Evolutionary conservation across 495 filamentous ascomycete species (phyloP).

Genomic region (Diplogelasinospora grovesii): DNA sequence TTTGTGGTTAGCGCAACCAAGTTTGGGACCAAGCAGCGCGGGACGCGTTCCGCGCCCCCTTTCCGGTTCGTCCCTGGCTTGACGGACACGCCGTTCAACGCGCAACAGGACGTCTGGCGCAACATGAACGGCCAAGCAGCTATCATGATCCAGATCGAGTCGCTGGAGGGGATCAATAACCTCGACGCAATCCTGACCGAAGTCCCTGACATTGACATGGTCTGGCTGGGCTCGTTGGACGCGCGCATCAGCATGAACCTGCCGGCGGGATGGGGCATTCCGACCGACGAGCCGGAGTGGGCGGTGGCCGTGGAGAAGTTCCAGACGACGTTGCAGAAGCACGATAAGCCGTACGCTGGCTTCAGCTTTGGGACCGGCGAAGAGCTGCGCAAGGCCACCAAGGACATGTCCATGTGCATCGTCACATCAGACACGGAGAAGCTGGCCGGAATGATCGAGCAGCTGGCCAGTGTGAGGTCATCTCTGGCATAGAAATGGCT

Average conservation of each 20-base stretch:
- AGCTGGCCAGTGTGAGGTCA: constrained; percentile 14
- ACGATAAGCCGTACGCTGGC: constrained; percentile 30
- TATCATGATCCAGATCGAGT: constrained; percentile 45
- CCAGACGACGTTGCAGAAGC: constrained; percentile 30
- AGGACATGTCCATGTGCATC: constrained; percentile 21
- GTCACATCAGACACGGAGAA: constrained; percentile 19
- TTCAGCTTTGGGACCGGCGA: constrained; percentile 21
- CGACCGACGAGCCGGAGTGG: constrained; percentile 35
- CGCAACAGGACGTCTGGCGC: constrained; percentile 22
- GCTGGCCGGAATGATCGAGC: constrained; percentile 12
- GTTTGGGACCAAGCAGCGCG: constrained; percentile 24
- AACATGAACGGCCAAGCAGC: constrained; percentile 39
- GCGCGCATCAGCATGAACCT: constrained; percentile 35
- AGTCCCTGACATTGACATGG: constrained; percentile 36
- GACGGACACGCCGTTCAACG: constrained; percentile 22
- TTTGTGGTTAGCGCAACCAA: constrained; percentile 37
- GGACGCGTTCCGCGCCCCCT: constrained; percentile 39
- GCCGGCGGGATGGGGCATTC: constrained; percentile 15
- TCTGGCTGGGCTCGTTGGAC: constrained; percentile 41
- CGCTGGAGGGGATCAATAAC: constrained; percentile 47
- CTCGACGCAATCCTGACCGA: constrained; percentile 45
- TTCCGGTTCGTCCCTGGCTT: constrained; percentile 31
- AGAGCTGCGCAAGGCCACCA: constrained; percentile 11
- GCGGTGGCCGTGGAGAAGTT: constrained; percentile 27
- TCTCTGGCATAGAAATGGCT: too few relatives aligned